Conservation (phyloP, 352 stramenopile species). For the Phytophthora citricola region DNA sequence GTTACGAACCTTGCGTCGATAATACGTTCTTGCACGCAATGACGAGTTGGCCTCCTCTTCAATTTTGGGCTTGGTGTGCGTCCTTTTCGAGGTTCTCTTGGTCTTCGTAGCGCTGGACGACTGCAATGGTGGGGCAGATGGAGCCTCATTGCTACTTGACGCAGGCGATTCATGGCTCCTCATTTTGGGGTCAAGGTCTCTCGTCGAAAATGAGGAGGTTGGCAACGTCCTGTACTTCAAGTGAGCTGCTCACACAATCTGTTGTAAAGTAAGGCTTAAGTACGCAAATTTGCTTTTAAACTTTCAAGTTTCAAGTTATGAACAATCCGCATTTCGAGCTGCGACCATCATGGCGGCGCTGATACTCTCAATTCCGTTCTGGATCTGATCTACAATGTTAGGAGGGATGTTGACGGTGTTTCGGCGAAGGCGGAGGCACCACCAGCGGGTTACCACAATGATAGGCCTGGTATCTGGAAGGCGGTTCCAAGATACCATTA, state of each 20-base stretch:
- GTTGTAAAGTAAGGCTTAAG: not conserved
- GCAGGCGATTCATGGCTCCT: not conserved
- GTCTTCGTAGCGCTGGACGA: not conserved
- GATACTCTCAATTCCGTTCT: constrained; percentile 29
- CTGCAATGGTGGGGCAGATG: not conserved
- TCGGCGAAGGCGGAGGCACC: constrained; percentile 30
- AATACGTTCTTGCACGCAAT: constrained; percentile 43
- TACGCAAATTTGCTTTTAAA: not conserved
- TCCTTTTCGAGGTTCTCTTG: constrained; percentile 8
- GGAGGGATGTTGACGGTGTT: constrained; percentile 22
- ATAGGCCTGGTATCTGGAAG: constrained; percentile 4
- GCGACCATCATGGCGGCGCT: constrained; percentile 27
- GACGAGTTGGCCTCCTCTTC: constrained; percentile 17
- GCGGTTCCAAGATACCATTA: not conserved
- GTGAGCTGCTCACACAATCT: not conserved
- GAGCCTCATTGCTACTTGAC: not conserved
- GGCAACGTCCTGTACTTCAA: not conserved
- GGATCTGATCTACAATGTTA: constrained; percentile 17
- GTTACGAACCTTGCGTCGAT: constrained; percentile 47
- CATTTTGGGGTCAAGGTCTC: constrained; percentile 6
- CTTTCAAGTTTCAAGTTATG: no score
- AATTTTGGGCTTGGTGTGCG: not conserved
- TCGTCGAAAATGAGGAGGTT: not conserved
- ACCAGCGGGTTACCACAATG: constrained; percentile 33
- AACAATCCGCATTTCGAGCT: constrained; percentile 4